A percentile compares a stretch with the other conserved stretches of the same genome.
These are phyloP conservation scores for Saturnispora halmiae DNA, from an alignment of 805 yeast genomes.

Conservation along the genomic window DNA sequence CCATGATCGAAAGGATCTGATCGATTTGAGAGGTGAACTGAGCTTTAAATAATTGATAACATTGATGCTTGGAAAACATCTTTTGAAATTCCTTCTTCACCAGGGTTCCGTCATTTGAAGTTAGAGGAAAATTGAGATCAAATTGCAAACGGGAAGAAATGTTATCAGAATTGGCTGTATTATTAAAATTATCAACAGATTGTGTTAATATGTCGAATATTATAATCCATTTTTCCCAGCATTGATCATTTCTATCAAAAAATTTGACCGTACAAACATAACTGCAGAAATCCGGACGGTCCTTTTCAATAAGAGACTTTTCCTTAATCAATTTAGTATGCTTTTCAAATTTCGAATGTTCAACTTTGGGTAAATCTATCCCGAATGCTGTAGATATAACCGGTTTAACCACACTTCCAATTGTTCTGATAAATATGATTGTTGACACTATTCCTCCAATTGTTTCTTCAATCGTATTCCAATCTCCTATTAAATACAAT, in stretches of 20 bases:
- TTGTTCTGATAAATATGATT: slow-evolving; percentile 57
- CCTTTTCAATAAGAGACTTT: background rate
- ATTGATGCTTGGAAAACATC: background rate
- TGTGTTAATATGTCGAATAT: slow-evolving; percentile 38
- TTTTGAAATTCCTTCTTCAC: background rate
- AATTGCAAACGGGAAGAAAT: too few species aligned
- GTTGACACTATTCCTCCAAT: slow-evolving; percentile 55
- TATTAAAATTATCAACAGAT: too few species aligned
- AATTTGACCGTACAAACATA: slow-evolving; percentile 4
- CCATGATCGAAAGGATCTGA: slow-evolving; percentile 2
- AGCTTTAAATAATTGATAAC: background rate
- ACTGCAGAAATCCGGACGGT: too few species aligned
- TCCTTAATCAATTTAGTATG: background rate
- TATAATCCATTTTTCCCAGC: slow-evolving; percentile 70
- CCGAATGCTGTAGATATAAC: background rate
- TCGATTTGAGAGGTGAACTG: slow-evolving; percentile 2
- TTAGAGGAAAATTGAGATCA: background rate
- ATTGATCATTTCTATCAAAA: slow-evolving; percentile 17
- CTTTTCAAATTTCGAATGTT: background rate
- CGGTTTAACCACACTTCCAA: slow-evolving; percentile 36
- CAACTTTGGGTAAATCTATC: background rate
- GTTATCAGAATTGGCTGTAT: too few species aligned
- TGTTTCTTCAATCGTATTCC: slow-evolving; percentile 46
- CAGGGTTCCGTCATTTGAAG: slow-evolving; percentile 1
- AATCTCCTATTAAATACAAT: slow-evolving; percentile 35